Conservation (phyloP, 495 filamentous ascomycete species). For the Lepraria neglecta region DNA sequence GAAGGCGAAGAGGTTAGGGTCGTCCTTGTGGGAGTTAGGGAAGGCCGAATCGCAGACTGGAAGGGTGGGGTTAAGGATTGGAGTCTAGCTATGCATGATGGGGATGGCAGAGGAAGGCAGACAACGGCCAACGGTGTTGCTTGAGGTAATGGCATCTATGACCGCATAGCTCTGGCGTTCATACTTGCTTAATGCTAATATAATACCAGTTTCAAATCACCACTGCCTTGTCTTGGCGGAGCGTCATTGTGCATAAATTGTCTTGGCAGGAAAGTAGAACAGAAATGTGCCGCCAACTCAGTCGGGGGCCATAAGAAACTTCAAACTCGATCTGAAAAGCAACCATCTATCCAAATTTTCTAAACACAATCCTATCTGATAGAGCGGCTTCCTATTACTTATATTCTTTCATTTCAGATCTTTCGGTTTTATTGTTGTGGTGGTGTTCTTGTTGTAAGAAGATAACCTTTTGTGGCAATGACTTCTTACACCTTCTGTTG, state of each 20-base stretch:
- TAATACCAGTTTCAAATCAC: too few relatives aligned
- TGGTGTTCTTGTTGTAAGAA: too few relatives aligned
- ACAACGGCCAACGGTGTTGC: conserved; percentile 39
- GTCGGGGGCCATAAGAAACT: too few relatives aligned
- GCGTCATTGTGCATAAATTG: conserved; percentile 6
- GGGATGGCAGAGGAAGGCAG: conserved; percentile 30
- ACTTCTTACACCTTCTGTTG: too few relatives aligned
- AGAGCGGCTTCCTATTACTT: too few relatives aligned
- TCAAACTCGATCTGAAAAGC: too few relatives aligned
- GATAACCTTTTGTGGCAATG: too few relatives aligned
- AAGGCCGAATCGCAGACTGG: conserved; percentile 75
- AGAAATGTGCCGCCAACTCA: too few relatives aligned
- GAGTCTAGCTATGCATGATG: conserved; percentile 43
- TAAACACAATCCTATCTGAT: too few relatives aligned
- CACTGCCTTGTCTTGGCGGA: background rate
- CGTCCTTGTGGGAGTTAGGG: conserved; percentile 64
- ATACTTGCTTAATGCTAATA: background rate
- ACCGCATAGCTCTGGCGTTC: conserved; percentile 17
- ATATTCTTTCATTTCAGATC: too few relatives aligned
- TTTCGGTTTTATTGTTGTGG: too few relatives aligned
- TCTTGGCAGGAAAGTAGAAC: conserved; percentile 5
- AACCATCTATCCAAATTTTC: too few relatives aligned
- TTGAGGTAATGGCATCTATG: conserved; percentile 1
- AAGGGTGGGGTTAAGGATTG: conserved; percentile 73
- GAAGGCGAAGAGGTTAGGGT: conserved; percentile 64